Evolutionary conservation across 2,329 filamentous ascomycete genomes (phyloP).

Genomic region (Clonostachys sp.): DNA sequence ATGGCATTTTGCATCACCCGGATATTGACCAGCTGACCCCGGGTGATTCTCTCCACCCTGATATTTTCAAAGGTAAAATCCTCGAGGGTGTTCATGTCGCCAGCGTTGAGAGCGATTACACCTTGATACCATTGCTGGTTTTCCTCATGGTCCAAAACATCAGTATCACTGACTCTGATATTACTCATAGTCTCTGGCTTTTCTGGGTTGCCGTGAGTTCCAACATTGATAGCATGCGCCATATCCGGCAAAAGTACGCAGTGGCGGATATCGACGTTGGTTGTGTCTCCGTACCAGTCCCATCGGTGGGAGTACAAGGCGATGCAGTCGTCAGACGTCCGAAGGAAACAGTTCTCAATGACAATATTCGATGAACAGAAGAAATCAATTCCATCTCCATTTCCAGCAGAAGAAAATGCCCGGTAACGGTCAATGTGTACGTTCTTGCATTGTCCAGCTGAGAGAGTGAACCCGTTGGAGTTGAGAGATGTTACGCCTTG

Average conservation of each 20-base stretch:
- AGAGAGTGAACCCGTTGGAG: constrained; percentile 9
- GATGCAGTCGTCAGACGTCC: constrained; percentile 27
- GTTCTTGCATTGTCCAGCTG: constrained; percentile 8
- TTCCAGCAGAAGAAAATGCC: constrained; percentile 10
- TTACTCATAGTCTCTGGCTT: constrained; percentile 21
- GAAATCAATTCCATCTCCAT: constrained; percentile 17
- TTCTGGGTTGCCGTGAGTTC: constrained; percentile 24
- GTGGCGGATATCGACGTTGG: constrained; percentile 22
- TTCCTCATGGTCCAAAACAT: constrained; percentile 28
- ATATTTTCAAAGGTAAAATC: constrained; percentile 19
- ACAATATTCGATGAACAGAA: constrained; percentile 7
- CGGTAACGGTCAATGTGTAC: constrained; percentile 11
- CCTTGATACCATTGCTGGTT: constrained; percentile 26
- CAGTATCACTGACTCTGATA: constrained; percentile 22
- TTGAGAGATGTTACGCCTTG: constrained; percentile 10
- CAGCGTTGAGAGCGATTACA: constrained; percentile 23
- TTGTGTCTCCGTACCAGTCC: constrained; percentile 21
- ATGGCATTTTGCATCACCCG: constrained; percentile 24
- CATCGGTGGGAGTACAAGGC: constrained; percentile 24
- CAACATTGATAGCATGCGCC: constrained; percentile 26
- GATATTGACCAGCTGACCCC: constrained; percentile 24
- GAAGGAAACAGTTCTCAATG: constrained; percentile 23
- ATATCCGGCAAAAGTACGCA: constrained; percentile 20
- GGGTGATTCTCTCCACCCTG: constrained; percentile 19
- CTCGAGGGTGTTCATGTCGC: constrained; percentile 21